phyloP scores from a whole-genome alignment of 768 basidiomycete genomes.

The Amanita pallidorosea region DNA sequence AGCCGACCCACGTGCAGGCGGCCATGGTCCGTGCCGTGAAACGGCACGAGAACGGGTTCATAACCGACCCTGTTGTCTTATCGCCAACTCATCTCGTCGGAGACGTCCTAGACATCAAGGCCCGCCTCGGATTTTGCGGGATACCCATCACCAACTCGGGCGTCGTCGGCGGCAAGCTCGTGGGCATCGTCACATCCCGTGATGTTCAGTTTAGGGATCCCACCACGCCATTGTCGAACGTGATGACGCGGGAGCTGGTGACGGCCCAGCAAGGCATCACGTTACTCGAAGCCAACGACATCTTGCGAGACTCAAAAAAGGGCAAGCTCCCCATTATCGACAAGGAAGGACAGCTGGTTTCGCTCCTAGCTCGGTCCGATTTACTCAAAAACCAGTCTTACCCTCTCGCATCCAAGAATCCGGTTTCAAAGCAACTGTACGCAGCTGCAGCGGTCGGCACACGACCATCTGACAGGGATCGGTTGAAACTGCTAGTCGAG shows the following conservation, averaged over 20 bases:
- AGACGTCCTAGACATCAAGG: slow-evolving; percentile 91
- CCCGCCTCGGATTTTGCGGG: slow-evolving; percentile 85
- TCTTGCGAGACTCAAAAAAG: slow-evolving; percentile 94
- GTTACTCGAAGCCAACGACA: slow-evolving; percentile 82
- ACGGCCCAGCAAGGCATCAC: slow-evolving; percentile 86
- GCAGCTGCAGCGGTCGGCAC: slow-evolving; percentile 96
- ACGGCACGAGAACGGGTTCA: slow-evolving; percentile 98
- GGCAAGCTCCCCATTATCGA: slow-evolving; percentile 82
- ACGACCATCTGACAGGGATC: slow-evolving; percentile 76
- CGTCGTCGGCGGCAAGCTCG: slow-evolving; percentile 76
- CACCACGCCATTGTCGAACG: slow-evolving; percentile 52
- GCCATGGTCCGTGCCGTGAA: slow-evolving; percentile 98
- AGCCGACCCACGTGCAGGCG: slow-evolving; percentile 74
- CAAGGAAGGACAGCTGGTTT: slow-evolving; percentile 40
- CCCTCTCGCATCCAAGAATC: slow-evolving; percentile 88
- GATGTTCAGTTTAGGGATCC: slow-evolving; percentile 88
- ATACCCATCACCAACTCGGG: slow-evolving; percentile 96
- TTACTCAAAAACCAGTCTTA: slow-evolving; percentile 96
- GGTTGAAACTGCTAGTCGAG: slow-evolving; percentile 77
- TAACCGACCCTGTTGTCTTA: slow-evolving; percentile 87
- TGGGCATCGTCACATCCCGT: slow-evolving; percentile 94
- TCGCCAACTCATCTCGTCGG: slow-evolving; percentile 69
- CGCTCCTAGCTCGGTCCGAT: slow-evolving; percentile 92
- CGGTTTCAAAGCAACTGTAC: slow-evolving; percentile 88
- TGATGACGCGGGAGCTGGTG: slow-evolving; percentile 88